Conservation (phyloP, 768 basidiomycete genomes). For the Amanita muscaria region DNA sequence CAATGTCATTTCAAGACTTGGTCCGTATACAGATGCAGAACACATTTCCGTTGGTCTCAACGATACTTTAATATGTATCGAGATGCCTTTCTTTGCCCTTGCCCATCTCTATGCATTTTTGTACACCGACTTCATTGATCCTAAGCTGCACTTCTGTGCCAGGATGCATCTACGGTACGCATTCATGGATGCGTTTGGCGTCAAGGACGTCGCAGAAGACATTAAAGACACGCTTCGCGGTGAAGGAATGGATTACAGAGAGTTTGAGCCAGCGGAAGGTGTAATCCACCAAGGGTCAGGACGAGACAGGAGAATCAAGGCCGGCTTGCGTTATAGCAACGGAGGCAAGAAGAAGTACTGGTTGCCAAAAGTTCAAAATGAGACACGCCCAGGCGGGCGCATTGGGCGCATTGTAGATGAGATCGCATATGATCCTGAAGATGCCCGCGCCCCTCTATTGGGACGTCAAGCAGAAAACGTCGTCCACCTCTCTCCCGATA, state of each 20-base stretch:
- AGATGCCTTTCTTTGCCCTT: constrained; percentile 96
- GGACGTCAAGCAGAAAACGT: constrained; percentile 51
- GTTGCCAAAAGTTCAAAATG: constrained; percentile 62
- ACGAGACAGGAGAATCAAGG: constrained; percentile 78
- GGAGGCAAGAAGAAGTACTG: constrained; percentile 96
- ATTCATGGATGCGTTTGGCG: constrained; percentile 79
- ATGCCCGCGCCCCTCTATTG: constrained; percentile 69
- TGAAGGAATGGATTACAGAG: constrained; percentile 89
- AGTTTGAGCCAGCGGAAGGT: constrained; percentile 94
- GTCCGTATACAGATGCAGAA: constrained; percentile 80
- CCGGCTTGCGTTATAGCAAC: constrained; percentile 83
- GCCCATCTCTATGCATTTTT: constrained; percentile 95
- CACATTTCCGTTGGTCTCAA: constrained; percentile 87
- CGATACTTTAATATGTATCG: constrained; percentile 87
- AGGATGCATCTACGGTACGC: constrained; percentile 88
- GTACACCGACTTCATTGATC: constrained; percentile 75
- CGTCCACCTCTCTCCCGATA: constrained; percentile 56
- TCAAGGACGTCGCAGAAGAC: constrained; percentile 84
- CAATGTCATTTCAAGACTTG: constrained; percentile 65
- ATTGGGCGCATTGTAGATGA: constrained; percentile 32
- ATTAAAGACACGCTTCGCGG: constrained; percentile 74
- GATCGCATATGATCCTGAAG: constrained; percentile 31
- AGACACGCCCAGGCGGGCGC: constrained; percentile 29
- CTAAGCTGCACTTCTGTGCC: constrained; percentile 53
- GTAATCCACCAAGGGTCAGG: constrained; percentile 86